A percentile compares a stretch with the other conserved stretches of the same genome.
Evolutionary conservation across 1,284 basidiomycete species (phyloP).

Genomic region (Cutaneotrichosporon cavernicola): DNA sequence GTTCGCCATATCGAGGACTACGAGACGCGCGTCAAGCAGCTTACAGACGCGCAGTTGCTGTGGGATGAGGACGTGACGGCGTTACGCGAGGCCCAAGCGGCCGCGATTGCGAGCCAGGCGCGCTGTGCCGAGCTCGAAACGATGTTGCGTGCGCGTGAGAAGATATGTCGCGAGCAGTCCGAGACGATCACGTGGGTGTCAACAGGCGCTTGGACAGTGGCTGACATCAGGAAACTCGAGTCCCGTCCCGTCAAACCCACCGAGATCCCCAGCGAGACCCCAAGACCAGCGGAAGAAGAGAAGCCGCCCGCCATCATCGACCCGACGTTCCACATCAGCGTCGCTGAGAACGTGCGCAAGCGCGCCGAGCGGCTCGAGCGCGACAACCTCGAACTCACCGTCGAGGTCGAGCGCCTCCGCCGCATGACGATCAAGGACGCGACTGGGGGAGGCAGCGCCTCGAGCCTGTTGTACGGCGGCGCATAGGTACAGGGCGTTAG

Average conservation of each 20-base stretch:
- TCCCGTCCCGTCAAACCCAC: conserved; percentile 3
- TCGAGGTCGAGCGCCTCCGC: conserved; percentile 26
- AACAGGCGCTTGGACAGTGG: neutral
- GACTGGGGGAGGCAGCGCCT: neutral
- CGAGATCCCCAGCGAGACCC: neutral
- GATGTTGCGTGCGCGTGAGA: conserved; percentile 32
- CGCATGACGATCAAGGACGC: conserved; percentile 15
- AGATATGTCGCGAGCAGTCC: conserved; percentile 27
- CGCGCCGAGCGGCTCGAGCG: conserved; percentile 33
- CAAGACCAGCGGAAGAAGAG: neutral
- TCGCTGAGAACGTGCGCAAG: conserved; percentile 32
- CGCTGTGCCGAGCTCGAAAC: conserved; percentile 33
- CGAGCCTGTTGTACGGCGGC: conserved; percentile 3
- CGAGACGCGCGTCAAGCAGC: conserved; percentile 45
- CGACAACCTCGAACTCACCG: conserved; percentile 38
- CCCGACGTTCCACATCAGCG: conserved; percentile 25
- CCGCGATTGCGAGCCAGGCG: conserved; percentile 22
- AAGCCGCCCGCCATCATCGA: conserved; percentile 11
- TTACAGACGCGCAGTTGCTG: conserved; percentile 39
- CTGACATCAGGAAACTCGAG: conserved; percentile 16
- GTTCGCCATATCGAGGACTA: conserved; percentile 46
- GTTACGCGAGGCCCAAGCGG: conserved; percentile 31
- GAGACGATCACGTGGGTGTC: conserved; percentile 23
- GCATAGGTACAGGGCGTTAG: neutral
- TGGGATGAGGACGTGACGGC: conserved; percentile 41